These are phyloP conservation scores for Colletotrichum echinochloae DNA, from an alignment of 2,329 filamentous ascomycete genomes.

Conservation along the genomic window DNA sequence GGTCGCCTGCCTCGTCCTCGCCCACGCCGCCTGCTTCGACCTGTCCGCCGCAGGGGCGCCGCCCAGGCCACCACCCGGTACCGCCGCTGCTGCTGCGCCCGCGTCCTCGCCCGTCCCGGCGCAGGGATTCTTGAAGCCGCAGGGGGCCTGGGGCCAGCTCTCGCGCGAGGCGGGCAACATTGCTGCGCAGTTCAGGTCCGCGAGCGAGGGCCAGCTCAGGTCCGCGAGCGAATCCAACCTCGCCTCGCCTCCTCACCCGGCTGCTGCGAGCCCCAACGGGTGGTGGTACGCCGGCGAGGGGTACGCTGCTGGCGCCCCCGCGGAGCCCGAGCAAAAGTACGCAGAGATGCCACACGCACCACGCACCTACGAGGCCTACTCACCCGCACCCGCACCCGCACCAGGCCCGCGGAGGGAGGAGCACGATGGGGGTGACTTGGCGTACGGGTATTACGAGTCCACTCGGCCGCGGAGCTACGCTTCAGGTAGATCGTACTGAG, in stretches of 20 bases:
- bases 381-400: constrained; percentile 24
- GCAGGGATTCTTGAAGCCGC: constrained; percentile 20
- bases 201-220: constrained; percentile 32
- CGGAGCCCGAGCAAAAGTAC: constrained; percentile 15
- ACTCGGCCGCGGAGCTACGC: constrained; percentile 29
- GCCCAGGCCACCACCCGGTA: background rate
- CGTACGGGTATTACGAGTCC: constrained; percentile 24
- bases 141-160: constrained; percentile 16
- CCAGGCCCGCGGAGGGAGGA: constrained; percentile 21
- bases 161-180: constrained; percentile 7
- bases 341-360: constrained; percentile 25
- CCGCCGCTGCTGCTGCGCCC: background rate
- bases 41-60: constrained; percentile 7
- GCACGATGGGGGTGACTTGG: constrained; percentile 2
- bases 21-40: constrained; percentile 34
- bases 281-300: constrained; percentile 32
- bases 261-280: constrained; percentile 7
- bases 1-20: constrained; percentile 30
- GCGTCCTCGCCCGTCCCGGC: constrained; percentile 13
- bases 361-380: constrained; percentile 23
- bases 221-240: constrained; percentile 32
- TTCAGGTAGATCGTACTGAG: constrained; percentile 32
- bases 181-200: constrained; percentile 22
- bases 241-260: constrained; percentile 3
- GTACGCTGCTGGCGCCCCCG: constrained; percentile 4